Evolutionary conservation across 371 early-diverging fungal genomes (phyloP), one percentile per base, ranked within the genome.

Genomic region (Mortierella polycephala): DNA sequence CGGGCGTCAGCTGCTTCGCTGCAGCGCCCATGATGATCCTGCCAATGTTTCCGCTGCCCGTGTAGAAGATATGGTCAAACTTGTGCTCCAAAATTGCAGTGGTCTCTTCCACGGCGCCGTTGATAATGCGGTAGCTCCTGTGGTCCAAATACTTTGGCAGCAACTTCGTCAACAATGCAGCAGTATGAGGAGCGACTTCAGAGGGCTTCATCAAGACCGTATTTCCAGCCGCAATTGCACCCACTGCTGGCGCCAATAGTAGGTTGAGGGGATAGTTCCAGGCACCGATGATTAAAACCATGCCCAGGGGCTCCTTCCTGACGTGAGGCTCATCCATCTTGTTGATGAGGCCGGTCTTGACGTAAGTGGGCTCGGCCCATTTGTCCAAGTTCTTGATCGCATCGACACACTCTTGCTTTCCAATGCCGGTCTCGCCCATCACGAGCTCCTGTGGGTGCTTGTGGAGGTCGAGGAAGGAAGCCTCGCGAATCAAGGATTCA

Each of bases 191-290:
- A 2, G 96, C 82, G 3, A 96, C 82, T 83, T 98, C 98, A 5
- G 96, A 95, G 10, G 96, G 97, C 90, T 98, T 98, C 60, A 96
- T 42, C 4, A 95, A 79, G 39, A 87, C 94, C 12, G 91, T 90
- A 83, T 95, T 94, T n/a, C 99, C 98, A 1, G 95, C 95, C 20
- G 95, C 97, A 66, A 98, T 89, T 4, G 97, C 97, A 14, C 94
- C 94, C 1, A 92, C 86, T 7, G 95, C 71, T 5, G 98, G 98
- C 9, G 85, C 68, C n/a, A 96, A 64, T 5, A 87, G 21, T 44
- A 97, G 83, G 55, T 90, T 85, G 45, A 95, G 67, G 23, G 67
- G 67, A 30, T 93, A 96, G 79, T 97, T 97, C 98, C 97, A 96
- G 8, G 97, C 84, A 7, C 91, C 89, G 49, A 93, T 83, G 55